Evolutionary conservation across 768 basidiomycete genomes (phyloP), one percentile per base, ranked within the genome.

Genomic region (Russula griseocarnosa): DNA sequence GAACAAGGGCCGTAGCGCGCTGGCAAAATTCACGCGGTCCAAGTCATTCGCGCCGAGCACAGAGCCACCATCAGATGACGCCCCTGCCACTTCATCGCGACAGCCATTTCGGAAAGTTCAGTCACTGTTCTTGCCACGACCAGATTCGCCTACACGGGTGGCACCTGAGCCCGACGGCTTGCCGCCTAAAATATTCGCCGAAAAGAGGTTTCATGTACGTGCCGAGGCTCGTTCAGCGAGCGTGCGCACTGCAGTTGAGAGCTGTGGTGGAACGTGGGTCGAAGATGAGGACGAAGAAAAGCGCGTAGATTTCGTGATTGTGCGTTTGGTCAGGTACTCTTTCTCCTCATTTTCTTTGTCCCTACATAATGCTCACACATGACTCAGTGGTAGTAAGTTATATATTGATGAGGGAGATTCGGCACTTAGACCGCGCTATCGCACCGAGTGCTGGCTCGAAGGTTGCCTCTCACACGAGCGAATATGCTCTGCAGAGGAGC

Each of bases 401-500:
- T 90, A 80, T 67, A 75, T 74, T 3, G 79, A 81, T 36, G 88
- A 90, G 70, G 70, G 73, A 6, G 83, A 86, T 58, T 73, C 76
- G 8, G 13, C 40, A 0, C 69, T 78, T 66, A 79, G 82, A 52
- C 60, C 68, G 3, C 86, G 84, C 68, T 92, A 86, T 70, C 83
- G 94, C 50, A 96, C 94, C 0, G 94, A 97, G 73, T 95, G 92
- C 71, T 98, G 94, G 94, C 78, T 98, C 1, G 94, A 98, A 73
- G 83, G 83, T 50, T 96, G 91, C 69, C 81, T 93, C 16, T 87
- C 83, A 59, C 85, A 87, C 62, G 87, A 90, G 51, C 80, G 82
- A n/a, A 75, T 96, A 56, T 87, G 88, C 70, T 72, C 76, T 20
- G 77, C 83, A 0, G 82, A 85, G 1, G 88, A 88, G 49, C 86